Base-by-base conservation (phyloP, 164 flowering plant genomes). In the Chimonanthus praecox region DNA sequence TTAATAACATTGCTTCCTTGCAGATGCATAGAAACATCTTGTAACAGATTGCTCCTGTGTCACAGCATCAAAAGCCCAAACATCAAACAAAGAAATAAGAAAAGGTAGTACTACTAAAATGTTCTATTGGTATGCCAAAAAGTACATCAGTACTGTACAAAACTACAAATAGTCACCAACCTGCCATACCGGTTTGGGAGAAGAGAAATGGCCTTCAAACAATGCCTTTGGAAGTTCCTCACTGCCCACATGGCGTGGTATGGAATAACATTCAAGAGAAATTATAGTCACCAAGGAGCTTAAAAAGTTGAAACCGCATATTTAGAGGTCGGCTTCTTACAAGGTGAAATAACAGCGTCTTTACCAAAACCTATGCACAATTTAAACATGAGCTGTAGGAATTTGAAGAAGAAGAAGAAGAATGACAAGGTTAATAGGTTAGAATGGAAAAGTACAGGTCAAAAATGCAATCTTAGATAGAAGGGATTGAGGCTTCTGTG, bases 161-260 rank as follows among this genome's bases (percentile, higher is more conserved):
- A 33, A 33, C 33, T 33, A 21, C 13, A 49, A 15, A 44, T 6
- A 46, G n/a, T 54, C 45, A 51, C 33, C 33, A 33, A 33, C 33
- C 20, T 21, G 10, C 51, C n/a, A 50, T 60, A 74, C 77, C 72
- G 47, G 33, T 5, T 61, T 49, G 61, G 72, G 47, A 62, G 67
- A 58, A 43, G 11, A 4, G 72, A 69, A 48, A 69, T 46, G 67
- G 61, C 15, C 68, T 44, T 68, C 6, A 48, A 20, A 16, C 96
- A 76, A 10, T 66, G 78, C 58, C 78, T 66, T 21, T 71, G 78
- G 49, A 76, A 58, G 67, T 72, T 72, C 71, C 71, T 66, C 47
- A 62, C 46, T 9, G 74, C 71, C 78, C 74, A 76, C 78, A 76
- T 76, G 64, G 50, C 54, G 47, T 49, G 48, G 20, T 16, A 61